phyloP scores from a whole-genome alignment of 139 green algal species.

The Chlamydomonas sp. region DNA sequence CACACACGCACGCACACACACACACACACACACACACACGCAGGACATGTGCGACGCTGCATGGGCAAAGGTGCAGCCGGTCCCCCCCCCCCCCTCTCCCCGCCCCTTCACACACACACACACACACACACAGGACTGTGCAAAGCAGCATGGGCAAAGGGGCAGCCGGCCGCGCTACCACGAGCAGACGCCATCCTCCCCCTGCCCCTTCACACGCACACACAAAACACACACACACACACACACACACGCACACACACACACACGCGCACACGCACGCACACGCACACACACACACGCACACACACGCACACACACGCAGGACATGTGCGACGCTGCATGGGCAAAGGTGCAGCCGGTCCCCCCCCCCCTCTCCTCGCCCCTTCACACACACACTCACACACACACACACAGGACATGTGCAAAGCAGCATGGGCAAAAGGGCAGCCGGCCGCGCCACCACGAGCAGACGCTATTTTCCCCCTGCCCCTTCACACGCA shows the following conservation, averaged over 20 bases:
- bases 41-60: constrained; percentile 3
- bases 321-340: constrained; percentile 1
- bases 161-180: neutral
- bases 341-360: constrained; percentile 10
- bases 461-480: neutral
- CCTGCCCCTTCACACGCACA: constrained; percentile 13
- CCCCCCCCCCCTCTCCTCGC: no score
- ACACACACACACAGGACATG: no score
- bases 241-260: constrained; percentile 6
- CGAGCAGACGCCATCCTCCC: neutral
- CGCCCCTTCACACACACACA: no score
- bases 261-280: no score
- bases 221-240: constrained; percentile 9
- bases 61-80: constrained; percentile 10
- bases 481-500: constrained; percentile 3
- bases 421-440: neutral
- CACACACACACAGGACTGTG: neutral
- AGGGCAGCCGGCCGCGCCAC: neutral
- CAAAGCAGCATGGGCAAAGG: neutral
- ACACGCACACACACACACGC: constrained; percentile 15
- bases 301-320: neutral
- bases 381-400: no score
- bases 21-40: neutral
- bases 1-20: constrained; percentile 19
- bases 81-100: no score